These are phyloP conservation scores for Sungouiella blattae DNA, from an alignment of 805 yeast species.

Conservation along the genomic window DNA sequence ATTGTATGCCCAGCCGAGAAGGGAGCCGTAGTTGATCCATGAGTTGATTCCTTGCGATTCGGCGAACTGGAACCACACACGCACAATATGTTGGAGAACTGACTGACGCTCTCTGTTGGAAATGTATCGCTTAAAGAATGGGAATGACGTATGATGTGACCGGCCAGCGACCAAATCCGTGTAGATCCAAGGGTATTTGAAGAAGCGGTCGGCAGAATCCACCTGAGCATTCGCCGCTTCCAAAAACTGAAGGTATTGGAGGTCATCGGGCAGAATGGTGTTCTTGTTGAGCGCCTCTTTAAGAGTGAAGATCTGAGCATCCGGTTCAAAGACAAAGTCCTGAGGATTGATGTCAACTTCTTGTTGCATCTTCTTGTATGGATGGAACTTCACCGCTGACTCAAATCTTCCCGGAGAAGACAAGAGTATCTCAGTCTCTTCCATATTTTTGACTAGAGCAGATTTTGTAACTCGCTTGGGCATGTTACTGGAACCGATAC, in stretches of 20 bases:
- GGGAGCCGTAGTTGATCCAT: slow-evolving; percentile 29
- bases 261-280: slow-evolving; percentile 15
- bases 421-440: not conserved
- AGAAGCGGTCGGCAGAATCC: slow-evolving; percentile 26
- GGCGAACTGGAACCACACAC: slow-evolving; percentile 36
- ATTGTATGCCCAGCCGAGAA: slow-evolving; percentile 18
- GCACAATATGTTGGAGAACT: slow-evolving; percentile 34
- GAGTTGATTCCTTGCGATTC: slow-evolving; percentile 25
- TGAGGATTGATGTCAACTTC: slow-evolving; percentile 15
- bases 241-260: slow-evolving; percentile 26
- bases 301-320: slow-evolving; percentile 23
- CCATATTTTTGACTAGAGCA: slow-evolving; percentile 8
- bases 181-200: slow-evolving; percentile 40
- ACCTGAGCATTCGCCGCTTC: slow-evolving; percentile 20
- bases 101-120: slow-evolving; percentile 34
- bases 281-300: slow-evolving; percentile 14
- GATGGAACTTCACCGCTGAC: not conserved
- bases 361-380: slow-evolving; percentile 7
- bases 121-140: slow-evolving; percentile 36
- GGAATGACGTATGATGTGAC: slow-evolving; percentile 29
- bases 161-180: slow-evolving; percentile 33
- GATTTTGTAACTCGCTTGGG: slow-evolving; percentile 1
- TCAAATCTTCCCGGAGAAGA: not conserved
- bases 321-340: slow-evolving; percentile 32
- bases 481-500: slow-evolving; percentile 15